Conservation (phyloP, 2,329 filamentous ascomycete genomes). For the Phoma sp. region DNA sequence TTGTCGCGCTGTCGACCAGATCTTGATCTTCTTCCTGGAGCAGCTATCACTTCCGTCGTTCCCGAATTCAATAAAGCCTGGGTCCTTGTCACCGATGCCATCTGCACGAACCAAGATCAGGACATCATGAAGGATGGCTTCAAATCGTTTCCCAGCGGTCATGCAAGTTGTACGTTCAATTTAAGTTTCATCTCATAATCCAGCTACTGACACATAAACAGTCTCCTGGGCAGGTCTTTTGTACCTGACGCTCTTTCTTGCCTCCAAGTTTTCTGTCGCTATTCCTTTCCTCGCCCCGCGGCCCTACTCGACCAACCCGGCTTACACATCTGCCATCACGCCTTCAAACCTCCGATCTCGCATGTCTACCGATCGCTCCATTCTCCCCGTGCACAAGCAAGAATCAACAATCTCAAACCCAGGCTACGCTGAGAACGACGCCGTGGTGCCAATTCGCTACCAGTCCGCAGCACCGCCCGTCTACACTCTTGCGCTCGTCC, state of each 20-base stretch:
- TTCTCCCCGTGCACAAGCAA: conserved; percentile 36
- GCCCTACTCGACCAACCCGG: conserved; percentile 56
- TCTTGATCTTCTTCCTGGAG: conserved; percentile 60
- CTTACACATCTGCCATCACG: conserved; percentile 54
- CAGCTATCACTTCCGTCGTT: conserved; percentile 65
- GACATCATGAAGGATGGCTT: conserved; percentile 78
- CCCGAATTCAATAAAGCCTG: conserved; percentile 61
- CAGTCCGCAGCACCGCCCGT: conserved; percentile 83
- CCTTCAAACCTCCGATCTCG: conserved; percentile 40
- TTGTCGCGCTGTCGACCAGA: conserved; percentile 79
- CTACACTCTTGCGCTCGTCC: conserved; percentile 73
- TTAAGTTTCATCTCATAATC: no score
- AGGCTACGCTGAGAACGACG: conserved; percentile 29
- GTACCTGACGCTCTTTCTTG: conserved; percentile 86
- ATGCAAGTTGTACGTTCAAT: conserved; percentile 66
- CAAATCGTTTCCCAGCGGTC: conserved; percentile 80
- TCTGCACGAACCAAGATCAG: conserved; percentile 72
- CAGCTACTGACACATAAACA: conserved; percentile 23
- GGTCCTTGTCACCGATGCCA: conserved; percentile 74
- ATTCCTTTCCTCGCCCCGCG: conserved; percentile 70
- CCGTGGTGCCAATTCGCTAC: conserved; percentile 64
- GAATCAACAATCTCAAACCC: conserved; percentile 27
- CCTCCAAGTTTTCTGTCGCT: conserved; percentile 78
- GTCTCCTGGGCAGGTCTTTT: conserved; percentile 78
- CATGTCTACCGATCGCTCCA: conserved; percentile 5